Percentiles rank a stretch among this genome's conserved stretches.
Evolutionary conservation across 2,329 filamentous ascomycete species (phyloP).

Genomic region (Aciculosporium take): DNA sequence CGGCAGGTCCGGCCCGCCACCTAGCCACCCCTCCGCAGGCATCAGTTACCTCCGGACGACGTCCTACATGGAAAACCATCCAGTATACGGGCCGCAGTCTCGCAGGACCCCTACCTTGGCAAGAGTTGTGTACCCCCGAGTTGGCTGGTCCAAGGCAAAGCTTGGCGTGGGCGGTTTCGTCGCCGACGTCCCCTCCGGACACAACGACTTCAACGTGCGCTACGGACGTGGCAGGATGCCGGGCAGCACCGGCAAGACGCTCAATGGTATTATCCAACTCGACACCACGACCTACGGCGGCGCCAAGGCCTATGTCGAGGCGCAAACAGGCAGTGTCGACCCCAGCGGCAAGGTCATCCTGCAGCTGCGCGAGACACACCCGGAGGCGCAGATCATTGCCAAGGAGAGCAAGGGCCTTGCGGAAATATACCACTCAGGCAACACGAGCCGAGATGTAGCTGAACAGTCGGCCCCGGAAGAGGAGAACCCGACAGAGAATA

Average conservation of each 20-base stretch:
- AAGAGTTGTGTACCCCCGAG: conserved; percentile 35
- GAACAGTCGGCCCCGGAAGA: conserved; percentile 3
- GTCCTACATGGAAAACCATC: conserved; percentile 43
- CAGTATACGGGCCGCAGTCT: conserved; percentile 44
- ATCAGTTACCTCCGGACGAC: conserved; percentile 46
- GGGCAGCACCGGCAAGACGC: conserved; percentile 15
- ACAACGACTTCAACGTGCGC: conserved; percentile 27
- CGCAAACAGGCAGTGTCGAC: conserved; percentile 30
- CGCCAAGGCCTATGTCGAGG: conserved; percentile 37
- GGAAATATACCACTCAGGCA: conserved; percentile 17
- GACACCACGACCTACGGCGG: conserved; percentile 37
- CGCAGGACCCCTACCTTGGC: conserved; percentile 33
- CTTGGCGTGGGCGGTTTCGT: conserved; percentile 44
- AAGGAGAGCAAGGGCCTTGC: conserved; percentile 29
- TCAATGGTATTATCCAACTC: conserved; percentile 25
- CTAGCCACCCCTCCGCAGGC: conserved; percentile 47
- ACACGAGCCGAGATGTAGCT: conserved; percentile 10
- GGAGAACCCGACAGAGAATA: conserved; percentile 7
- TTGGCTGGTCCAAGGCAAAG: conserved; percentile 21
- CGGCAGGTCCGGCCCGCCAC: conserved; percentile 39
- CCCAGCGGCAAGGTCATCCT: conserved; percentile 35
- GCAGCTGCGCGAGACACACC: conserved; percentile 24
- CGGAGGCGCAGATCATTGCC: conserved; percentile 28
- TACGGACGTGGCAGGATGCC: conserved; percentile 8
- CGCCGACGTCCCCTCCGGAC: conserved; percentile 25